Percentiles rank a stretch among this genome's conserved stretches.
Evolutionary conservation across 257 asterid genomes (phyloP).

Genomic region (Penstemon newberryi): DNA sequence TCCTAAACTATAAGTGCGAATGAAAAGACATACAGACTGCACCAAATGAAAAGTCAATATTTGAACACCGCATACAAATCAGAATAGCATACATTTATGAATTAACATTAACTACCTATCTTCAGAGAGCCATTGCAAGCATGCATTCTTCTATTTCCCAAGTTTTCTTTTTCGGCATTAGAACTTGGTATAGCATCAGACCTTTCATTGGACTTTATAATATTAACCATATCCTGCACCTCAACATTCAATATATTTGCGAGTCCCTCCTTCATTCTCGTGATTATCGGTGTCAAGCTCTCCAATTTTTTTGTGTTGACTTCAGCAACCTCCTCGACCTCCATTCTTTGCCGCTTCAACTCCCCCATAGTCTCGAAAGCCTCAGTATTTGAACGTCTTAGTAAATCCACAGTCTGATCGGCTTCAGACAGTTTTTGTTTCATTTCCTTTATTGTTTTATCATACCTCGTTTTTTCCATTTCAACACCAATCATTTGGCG

Average conservation of each 20-base stretch:
- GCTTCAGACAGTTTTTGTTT: not conserved
- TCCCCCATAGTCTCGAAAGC: slow-evolving; percentile 2
- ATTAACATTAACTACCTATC: too few relatives aligned
- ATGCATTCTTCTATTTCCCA: too few relatives aligned
- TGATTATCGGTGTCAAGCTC: not conserved
- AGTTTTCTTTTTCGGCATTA: not conserved
- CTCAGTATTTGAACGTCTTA: not conserved
- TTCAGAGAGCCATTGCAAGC: too few relatives aligned
- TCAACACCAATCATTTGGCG: not conserved
- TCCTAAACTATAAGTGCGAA: too few relatives aligned
- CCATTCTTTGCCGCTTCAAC: slow-evolving; percentile 2
- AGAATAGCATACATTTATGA: too few relatives aligned
- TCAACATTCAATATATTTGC: not conserved
- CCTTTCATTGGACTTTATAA: not conserved
- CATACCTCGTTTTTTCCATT: not conserved
- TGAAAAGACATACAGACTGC: too few relatives aligned
- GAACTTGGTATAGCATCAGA: too few relatives aligned
- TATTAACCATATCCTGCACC: not conserved
- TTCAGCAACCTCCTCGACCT: slow-evolving; percentile 8
- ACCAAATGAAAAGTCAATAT: too few relatives aligned
- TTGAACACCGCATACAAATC: too few relatives aligned
- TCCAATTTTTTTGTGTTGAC: slow-evolving; percentile 4
- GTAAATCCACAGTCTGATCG: not conserved
- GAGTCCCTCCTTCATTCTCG: not conserved
- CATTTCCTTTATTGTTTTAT: not conserved